Base-by-base conservation (phyloP, 768 basidiomycete genomes). In the Trametes elegans region DNA sequence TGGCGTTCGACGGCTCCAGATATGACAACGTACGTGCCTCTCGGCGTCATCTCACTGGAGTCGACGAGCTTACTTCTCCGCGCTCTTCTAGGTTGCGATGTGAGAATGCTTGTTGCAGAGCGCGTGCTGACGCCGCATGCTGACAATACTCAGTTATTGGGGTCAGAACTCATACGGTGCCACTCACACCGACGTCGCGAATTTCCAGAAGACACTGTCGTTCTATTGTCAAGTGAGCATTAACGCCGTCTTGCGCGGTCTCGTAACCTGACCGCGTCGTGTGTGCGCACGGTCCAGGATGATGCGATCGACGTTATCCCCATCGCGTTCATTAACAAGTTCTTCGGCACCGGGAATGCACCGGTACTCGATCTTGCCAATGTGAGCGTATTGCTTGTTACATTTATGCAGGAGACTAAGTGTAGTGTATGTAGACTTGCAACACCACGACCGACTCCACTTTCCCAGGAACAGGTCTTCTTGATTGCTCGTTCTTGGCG, bases 101-200 rank as follows among this genome's bases (percentile, higher is more conserved):
- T 84, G 70, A 58, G 77, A 39, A 54, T 36, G 0, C 19, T 47
- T 49, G 18, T 46, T 45, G 38, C 5, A 49, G 50, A 16, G 31
- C 13, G 40, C 59, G 54, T 55, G n/a, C 42, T 49, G 26, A 54
- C 40, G 7, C 46, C 26, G 38, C 36, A 42, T 49, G 18, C 31
- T 50, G 39, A 50, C 27, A 44, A 19, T 36, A 35, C 31, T 27
- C 64, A 85, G 84, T 28, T 87, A 87, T 65, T 88, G 84, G 84
- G 88, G 87, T 54, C 85, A 89, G 67, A 84, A 88, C 61, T 87
- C 87, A 1, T 85, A 86, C 55, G 86, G 87, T 35, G 86, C 85
- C 9, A 73, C 70, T 5, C 74, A 79, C 57, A 49, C 65, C 19
- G 76, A 85, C 55, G 67, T 73, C 0, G 76, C 80, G 27, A 75